Base-by-base conservation (phyloP, 2,329 filamentous ascomycete species). In the Aureobasidium melanogenum region DNA sequence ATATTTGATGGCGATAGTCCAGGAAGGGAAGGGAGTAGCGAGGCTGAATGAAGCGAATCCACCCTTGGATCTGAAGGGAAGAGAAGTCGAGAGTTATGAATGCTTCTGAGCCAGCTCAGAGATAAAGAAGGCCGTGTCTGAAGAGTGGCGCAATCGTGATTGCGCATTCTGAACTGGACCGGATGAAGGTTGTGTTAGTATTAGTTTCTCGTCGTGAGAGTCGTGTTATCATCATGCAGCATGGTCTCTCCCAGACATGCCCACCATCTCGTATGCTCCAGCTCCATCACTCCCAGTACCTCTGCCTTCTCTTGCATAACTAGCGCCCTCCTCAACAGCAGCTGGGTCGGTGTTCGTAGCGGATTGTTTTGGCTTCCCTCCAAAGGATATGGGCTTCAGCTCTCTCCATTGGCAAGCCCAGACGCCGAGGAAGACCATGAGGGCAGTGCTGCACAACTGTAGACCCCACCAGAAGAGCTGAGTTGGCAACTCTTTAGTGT, bases 341-440 rank as follows among this genome's bases (percentile, higher is more conserved):
- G 64, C 58, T 19, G 64, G 64, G 22, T 46, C 66, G 51, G 56
- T 60, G 22, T 55, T 60, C 24, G 55, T 55, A 2, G 67, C 61
- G 46, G 63, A 50, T 36, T 64, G 65, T 63, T 70, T 70, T 8
- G 69, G 67, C 47, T 75, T 78, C 2, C 87, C 87, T 22, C 91
- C 91, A 70, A 97, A 97, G 63, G 84, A 87, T 68, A 97, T 95
- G 12, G 94, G 93, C 69, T 85, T 82, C 61, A 99, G 77, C 75
- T 99, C 94, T 63, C 93, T 82, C 80, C 91, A 95, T 70, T 87
- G 90, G 72, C 93, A 97, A 3, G 87, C 89, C 89, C 93, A 97
- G 39, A 95, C 87, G 4, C 90, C 92, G 1, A 94, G 78, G 50
- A 79, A 83, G 9, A 81, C 84, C 85, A 89, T 89, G 39, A 88